Percentiles rank a stretch among this genome's conserved stretches.
phyloP scores from a whole-genome alignment of 805 yeast genomes.

The Wickerhamomyces subpelliculosus region DNA sequence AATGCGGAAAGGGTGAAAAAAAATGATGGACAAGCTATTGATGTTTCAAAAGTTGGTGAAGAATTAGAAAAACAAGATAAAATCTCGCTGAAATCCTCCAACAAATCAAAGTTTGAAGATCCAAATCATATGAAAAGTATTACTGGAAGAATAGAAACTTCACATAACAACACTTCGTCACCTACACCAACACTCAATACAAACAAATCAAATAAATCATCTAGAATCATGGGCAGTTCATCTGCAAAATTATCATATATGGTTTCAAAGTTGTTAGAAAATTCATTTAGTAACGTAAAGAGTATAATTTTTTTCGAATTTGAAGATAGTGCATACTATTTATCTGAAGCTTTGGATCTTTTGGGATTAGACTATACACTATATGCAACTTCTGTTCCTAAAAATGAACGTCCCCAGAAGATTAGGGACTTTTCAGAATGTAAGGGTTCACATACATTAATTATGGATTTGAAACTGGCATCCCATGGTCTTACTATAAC shows the following conservation, averaged over 20 bases:
- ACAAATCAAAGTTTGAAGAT: slow-evolving; percentile 6
- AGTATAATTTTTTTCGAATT: slow-evolving; percentile 63
- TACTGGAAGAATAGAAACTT: slow-evolving; percentile 5
- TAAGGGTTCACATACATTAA: slow-evolving; percentile 41
- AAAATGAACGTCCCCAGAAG: slow-evolving; percentile 43
- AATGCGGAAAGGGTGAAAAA: slow-evolving; percentile 31
- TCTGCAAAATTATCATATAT: slow-evolving; percentile 60
- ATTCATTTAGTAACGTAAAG: slow-evolving; percentile 40
- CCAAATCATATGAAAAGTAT: slow-evolving; percentile 4
- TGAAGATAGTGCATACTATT: slow-evolving; percentile 63
- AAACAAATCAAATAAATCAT: slow-evolving; percentile 6
- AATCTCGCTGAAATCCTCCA: slow-evolving; percentile 9
- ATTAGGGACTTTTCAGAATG: slow-evolving; percentile 42
- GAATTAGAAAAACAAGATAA: slow-evolving; percentile 18
- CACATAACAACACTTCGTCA: slow-evolving; percentile 1
- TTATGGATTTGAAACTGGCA: slow-evolving; percentile 64
- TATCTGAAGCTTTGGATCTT: slow-evolving; percentile 57
- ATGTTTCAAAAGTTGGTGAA: slow-evolving; percentile 17
- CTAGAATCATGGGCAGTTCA: slow-evolving; percentile 50
- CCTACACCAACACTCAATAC: slow-evolving; percentile 2
- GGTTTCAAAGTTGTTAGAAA: slow-evolving; percentile 45
- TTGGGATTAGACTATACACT: slow-evolving; percentile 54
- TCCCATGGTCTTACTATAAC: slow-evolving; percentile 66
- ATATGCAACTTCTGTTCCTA: slow-evolving; percentile 55
- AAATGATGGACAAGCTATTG: slow-evolving; percentile 28